Evolutionary conservation across 192 early-diverging fungal species (phyloP).

Genomic region (Coemansia sp.): DNA sequence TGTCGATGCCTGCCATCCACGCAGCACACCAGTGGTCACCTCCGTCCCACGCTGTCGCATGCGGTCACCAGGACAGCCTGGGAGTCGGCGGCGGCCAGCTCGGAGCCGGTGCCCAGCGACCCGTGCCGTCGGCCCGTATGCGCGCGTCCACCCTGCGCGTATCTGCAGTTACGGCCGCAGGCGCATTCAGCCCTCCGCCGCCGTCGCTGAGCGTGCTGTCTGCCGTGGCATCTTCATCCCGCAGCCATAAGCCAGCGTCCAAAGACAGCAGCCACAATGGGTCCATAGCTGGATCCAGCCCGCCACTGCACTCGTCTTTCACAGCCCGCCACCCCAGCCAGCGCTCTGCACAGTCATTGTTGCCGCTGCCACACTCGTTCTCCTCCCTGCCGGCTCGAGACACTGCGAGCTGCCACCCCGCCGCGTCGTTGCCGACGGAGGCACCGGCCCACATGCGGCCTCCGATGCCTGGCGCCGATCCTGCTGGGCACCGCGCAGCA

Average conservation of each 20-base stretch:
- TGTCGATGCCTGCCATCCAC: background rate
- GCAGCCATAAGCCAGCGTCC: too few species aligned
- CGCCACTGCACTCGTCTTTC: constrained; percentile 7
- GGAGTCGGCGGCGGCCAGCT: too few species aligned
- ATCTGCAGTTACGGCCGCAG: constrained; percentile 6
- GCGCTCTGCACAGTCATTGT: too few species aligned
- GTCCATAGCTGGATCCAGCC: constrained; percentile 6
- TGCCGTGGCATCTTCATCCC: background rate
- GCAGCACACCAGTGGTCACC: background rate
- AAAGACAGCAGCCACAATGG: too few species aligned
- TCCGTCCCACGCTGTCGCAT: background rate
- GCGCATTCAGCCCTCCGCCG: constrained; percentile 12
- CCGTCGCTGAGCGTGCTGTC: background rate
- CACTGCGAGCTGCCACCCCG: background rate
- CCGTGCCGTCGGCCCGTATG: constrained; percentile 1
- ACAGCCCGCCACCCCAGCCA: background rate
- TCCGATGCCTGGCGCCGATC: background rate
- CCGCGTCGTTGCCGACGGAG: background rate
- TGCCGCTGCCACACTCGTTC: background rate
- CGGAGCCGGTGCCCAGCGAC: too few species aligned
- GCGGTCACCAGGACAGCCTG: background rate
- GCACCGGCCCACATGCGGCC: background rate
- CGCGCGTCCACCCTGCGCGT: background rate
- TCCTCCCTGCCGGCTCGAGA: too few species aligned
- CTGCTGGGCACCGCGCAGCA: background rate